phyloP scores from a whole-genome alignment of 495 filamentous ascomycete genomes.

The Cercophora sp. region DNA sequence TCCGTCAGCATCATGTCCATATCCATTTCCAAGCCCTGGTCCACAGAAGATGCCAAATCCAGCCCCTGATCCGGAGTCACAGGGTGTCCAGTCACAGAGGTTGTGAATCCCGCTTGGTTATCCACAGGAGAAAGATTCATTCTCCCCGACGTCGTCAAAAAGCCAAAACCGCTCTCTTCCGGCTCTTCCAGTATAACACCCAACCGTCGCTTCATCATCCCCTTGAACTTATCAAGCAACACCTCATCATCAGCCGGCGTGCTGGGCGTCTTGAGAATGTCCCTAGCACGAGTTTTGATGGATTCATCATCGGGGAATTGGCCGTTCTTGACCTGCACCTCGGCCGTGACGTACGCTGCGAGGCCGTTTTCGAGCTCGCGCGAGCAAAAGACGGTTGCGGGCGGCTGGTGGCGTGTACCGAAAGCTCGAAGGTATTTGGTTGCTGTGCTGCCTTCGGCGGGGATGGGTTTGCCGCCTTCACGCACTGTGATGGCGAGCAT shows the following conservation, averaged over 20 bases:
- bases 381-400: constrained; percentile 48
- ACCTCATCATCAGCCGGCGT: constrained; percentile 48
- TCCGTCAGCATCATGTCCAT: constrained; percentile 31
- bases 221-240: constrained; percentile 47
- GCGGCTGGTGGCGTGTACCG: constrained; percentile 32
- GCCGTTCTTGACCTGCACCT: constrained; percentile 19
- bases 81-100: no score
- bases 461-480: constrained; percentile 33
- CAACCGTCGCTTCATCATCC: constrained; percentile 25
- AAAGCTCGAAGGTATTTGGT: constrained; percentile 37
- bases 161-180: no score
- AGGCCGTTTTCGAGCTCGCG: constrained; percentile 48
- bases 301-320: constrained; percentile 39
- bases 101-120: no score
- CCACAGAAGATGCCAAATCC: no score
- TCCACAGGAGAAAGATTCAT: no score
- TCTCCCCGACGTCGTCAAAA: no score
- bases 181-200: no score
- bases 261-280: constrained; percentile 35
- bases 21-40: no score
- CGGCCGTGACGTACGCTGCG: constrained; percentile 34
- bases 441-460: constrained; percentile 33
- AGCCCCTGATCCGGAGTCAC: no score
- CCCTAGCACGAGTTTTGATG: constrained; percentile 37
- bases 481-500: constrained; percentile 26